Base-by-base conservation (phyloP, 2,329 filamentous ascomycete genomes). In the Ceratocystiopsis sp. region DNA sequence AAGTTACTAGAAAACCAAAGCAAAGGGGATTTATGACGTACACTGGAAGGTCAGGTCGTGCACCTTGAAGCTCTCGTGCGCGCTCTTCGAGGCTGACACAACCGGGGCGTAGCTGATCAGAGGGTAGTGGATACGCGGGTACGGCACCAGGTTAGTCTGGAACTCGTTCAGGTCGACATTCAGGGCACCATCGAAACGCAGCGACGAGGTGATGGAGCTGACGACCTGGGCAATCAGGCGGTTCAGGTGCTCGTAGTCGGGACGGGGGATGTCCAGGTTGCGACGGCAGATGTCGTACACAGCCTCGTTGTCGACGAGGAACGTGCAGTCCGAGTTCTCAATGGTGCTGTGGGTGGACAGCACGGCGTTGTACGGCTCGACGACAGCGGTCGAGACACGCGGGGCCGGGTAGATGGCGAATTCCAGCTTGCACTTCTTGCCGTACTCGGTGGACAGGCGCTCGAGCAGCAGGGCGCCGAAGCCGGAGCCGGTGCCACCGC, bases 111-210 rank as follows among this genome's bases (percentile, higher is more conserved):
- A 98, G 53, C 87, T 86, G 58, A 96, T 87, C 56, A 98, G 82
- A 61, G 89, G 89, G 81, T 95, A 98, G 72, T 98, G 89, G 59
- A 98, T 98, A 69, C 89, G 86, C 52, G 89, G 89, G 70, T 96
- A 98, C 49, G 89, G 89, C 50, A 98, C 89, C 67, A 98, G 69
- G 75, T 98, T 98, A 68, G 89, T 98, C 78, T 98, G 89, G 84
- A 98, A 98, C 73, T 98, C 89, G 75, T 95, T 95, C 54, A 98
- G 71, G 66, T 98, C 89, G 69, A 98, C 91, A 69, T 98, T 98
- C 57, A 98, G 83, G 54, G 91, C 95, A 53, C 89, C 89, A 61
- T 96, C 89, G 68, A 96, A 98, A 61, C 89, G 87, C 59, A 98
- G 86, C 53, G 89, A 96, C 52, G 89, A 87, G 54, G 89, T 98